phyloP scores from a whole-genome alignment of 495 filamentous ascomycete genomes.

The Penicillium manginii region DNA sequence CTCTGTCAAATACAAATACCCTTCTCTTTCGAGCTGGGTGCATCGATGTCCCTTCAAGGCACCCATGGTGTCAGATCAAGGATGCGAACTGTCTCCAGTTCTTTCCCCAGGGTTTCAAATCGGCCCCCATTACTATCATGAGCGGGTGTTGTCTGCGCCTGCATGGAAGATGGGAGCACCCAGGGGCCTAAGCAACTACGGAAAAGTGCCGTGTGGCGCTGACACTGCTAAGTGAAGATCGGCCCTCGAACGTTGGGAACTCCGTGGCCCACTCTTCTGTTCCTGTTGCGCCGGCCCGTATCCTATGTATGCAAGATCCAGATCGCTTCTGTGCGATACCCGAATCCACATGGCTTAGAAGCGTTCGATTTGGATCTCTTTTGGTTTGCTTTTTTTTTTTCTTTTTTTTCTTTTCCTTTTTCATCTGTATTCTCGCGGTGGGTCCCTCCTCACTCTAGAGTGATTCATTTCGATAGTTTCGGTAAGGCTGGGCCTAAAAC shows the following conservation, averaged over 20 bases:
- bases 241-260: conserved; percentile 7
- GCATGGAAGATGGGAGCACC: not conserved
- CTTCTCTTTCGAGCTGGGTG: conserved; percentile 9
- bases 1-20: conserved; percentile 8
- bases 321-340: conserved; percentile 22
- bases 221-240: conserved; percentile 6
- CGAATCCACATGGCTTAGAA: conserved; percentile 21
- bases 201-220: conserved; percentile 13
- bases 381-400: not conserved
- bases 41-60: conserved; percentile 4
- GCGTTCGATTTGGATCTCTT: not conserved
- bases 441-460: not conserved
- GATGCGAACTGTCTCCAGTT: conserved; percentile 1
- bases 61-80: not conserved
- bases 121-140: conserved; percentile 6
- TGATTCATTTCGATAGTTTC: not conserved
- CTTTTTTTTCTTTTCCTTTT: not conserved
- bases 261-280: not conserved
- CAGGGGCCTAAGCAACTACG: conserved; percentile 5
- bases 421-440: not conserved
- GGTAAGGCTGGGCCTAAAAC: not conserved
- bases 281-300: conserved; percentile 18
- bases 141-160: not conserved
- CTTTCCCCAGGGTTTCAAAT: not conserved
- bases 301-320: conserved; percentile 20